Percentiles rank a stretch among this genome's conserved stretches.
Evolutionary conservation across 306 rosid genomes (phyloP).

Genomic region (Nissolia schottii): DNA sequence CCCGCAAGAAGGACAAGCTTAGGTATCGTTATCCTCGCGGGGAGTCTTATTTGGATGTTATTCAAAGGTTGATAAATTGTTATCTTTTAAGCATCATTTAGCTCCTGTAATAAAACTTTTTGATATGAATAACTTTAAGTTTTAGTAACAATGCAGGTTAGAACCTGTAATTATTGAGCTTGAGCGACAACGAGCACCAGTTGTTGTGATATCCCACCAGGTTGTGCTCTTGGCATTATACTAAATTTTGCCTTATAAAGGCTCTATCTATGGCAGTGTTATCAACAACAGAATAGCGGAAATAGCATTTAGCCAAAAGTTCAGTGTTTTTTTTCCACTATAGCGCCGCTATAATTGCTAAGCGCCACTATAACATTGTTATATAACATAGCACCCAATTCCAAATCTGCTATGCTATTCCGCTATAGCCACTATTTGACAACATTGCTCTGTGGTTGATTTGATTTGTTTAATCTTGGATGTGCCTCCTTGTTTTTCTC

Average conservation of each 20-base stretch:
- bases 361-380: too few relatives aligned
- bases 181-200: conserved; percentile 97
- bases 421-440: too few relatives aligned
- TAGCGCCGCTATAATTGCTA: too few relatives aligned
- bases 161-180: conserved; percentile 99
- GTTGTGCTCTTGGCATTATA: conserved; percentile 31
- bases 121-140: conserved; percentile 7
- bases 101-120: conserved; percentile 5
- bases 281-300: too few relatives aligned
- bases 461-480: conserved; percentile 12
- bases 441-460: too few relatives aligned
- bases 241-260: not conserved
- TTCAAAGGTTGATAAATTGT: conserved; percentile 65
- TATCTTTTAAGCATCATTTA: not conserved
- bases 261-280: too few relatives aligned
- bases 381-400: too few relatives aligned
- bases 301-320: too few relatives aligned
- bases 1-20: conserved; percentile 91
- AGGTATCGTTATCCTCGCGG: conserved; percentile 99
- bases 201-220: conserved; percentile 97
- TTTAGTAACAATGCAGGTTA: conserved; percentile 54
- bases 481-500: conserved; percentile 1
- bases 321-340: too few relatives aligned
- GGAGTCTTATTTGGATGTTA: conserved; percentile 95
- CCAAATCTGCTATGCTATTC: too few relatives aligned